Evolutionary conservation across 805 yeast species (phyloP).

Genomic region (Saccharomycopsis malanga): DNA sequence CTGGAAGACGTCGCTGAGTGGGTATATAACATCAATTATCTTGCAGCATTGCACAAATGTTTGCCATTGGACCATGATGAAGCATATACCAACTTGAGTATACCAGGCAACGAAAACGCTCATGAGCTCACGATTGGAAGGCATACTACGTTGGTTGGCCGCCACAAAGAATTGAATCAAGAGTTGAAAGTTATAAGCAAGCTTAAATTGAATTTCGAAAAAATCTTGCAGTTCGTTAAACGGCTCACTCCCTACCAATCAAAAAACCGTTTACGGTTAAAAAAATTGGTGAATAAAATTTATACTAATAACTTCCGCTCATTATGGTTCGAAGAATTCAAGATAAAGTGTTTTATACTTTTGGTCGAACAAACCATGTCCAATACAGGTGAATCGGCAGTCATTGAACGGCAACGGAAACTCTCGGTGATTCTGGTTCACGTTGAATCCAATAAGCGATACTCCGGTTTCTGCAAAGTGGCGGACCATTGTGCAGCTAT

Average conservation of each 20-base stretch:
- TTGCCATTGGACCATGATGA: constrained; percentile 4
- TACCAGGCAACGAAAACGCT: constrained; percentile 8
- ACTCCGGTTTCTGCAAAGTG: background rate
- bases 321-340: constrained; percentile 18
- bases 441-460: background rate
- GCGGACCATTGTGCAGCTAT: constrained; percentile 1
- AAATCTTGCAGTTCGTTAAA: constrained; percentile 10
- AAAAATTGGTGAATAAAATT: constrained; percentile 5
- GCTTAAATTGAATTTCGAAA: constrained; percentile 7
- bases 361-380: constrained; percentile 1
- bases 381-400: background rate
- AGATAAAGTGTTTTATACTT: constrained; percentile 4
- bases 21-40: constrained; percentile 17
- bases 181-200: constrained; percentile 11
- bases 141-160: background rate
- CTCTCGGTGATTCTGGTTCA: background rate
- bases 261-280: constrained; percentile 3
- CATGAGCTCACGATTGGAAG: constrained; percentile 10
- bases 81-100: constrained; percentile 5
- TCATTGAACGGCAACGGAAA: constrained; percentile 1
- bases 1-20: constrained; percentile 12
- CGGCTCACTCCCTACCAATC: constrained; percentile 15
- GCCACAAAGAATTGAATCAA: constrained; percentile 7
- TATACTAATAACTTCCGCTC: constrained; percentile 12
- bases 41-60: constrained; percentile 13